These are phyloP conservation scores for Sporothrix inflata DNA, from an alignment of 2,329 filamentous ascomycete species.

Conservation along the genomic window DNA sequence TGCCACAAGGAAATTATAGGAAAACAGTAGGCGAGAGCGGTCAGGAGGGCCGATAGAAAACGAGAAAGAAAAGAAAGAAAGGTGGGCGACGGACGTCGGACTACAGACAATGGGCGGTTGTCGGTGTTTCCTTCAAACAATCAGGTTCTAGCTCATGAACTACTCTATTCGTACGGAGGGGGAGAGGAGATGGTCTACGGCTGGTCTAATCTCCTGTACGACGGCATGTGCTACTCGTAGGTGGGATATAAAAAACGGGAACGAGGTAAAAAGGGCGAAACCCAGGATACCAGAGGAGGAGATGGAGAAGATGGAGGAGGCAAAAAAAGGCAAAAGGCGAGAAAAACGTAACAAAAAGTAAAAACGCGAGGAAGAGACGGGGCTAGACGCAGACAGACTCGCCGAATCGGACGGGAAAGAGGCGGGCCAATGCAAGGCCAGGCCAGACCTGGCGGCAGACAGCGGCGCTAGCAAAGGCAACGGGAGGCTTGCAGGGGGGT, in stretches of 20 bases:
- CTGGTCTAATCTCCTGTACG: background rate
- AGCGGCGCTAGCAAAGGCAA: slow-evolving; percentile 10
- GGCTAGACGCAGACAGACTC: background rate
- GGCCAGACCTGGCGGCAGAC: slow-evolving; percentile 1
- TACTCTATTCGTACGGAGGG: background rate
- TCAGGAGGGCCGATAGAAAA: slow-evolving; percentile 1
- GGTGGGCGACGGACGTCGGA: background rate
- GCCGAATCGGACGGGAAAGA: slow-evolving; percentile 17
- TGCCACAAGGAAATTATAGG: background rate
- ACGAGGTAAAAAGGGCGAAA: background rate
- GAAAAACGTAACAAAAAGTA: background rate
- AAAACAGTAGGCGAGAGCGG: background rate
- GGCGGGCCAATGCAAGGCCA: background rate
- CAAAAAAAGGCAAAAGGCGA: background rate
- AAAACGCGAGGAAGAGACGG: background rate
- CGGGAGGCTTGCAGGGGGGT: slow-evolving; percentile 3
- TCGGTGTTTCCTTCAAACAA: background rate
- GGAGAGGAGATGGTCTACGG: background rate
- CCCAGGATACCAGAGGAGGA: too few relatives aligned
- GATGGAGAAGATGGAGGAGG: background rate
- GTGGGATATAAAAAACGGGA: background rate
- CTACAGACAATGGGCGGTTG: background rate
- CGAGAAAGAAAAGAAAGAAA: background rate
- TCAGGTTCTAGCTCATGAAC: slow-evolving; percentile 15
- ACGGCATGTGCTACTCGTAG: slow-evolving; percentile 5